Base-by-base conservation (phyloP, 306 rosid species). In the Phaseolus lunatus region DNA sequence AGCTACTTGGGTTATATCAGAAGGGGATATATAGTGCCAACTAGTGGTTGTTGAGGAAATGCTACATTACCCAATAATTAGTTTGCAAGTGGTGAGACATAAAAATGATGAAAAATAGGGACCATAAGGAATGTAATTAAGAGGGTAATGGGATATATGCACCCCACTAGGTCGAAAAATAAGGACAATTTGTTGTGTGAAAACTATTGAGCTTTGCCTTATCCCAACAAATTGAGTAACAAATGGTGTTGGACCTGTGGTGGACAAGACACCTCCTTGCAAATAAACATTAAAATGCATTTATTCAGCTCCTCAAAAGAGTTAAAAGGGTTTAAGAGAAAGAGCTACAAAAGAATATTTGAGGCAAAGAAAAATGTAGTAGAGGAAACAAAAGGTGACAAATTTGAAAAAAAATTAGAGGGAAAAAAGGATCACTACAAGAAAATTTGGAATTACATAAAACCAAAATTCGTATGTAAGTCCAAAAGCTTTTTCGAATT, bases 31-130 rank as follows among this genome's bases (percentile, higher is more conserved):
- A 95, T 85, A 61, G 87, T 83, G 80, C 89, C 89, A 61, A 91
- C 92, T 69, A 87, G 97, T 83, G 96, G 96, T 80, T 90, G 98
- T 77, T 89, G 98, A 54, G 96, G 91, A 88, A 87, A 95, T 18
- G 88, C 87, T 63, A 94, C 93, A 68, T 92, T 95, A 70, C 97
- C 95, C 89, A 92, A 39, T 85, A 84, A 90, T 78, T 90, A 97
- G 88, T 90, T 88, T 71, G 96, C 88, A n/a, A 91, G 97, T 70
- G 97, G 92, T 18, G 93, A 89, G 76, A 89, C 91, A 4, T 89
- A n/a, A 95, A 82, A 89, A 87, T 68, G 98, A 96, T 43, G 93
- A 77, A 81, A 84, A 84, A 80, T 95, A 92, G 80, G 86, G 98
- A 69, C 88, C 90, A 76, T 90, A 95, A 13, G 97, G 96, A 81